These are phyloP conservation scores for Candida pseudoglaebosa DNA, from an alignment of 805 yeast species.

Conservation along the genomic window DNA sequence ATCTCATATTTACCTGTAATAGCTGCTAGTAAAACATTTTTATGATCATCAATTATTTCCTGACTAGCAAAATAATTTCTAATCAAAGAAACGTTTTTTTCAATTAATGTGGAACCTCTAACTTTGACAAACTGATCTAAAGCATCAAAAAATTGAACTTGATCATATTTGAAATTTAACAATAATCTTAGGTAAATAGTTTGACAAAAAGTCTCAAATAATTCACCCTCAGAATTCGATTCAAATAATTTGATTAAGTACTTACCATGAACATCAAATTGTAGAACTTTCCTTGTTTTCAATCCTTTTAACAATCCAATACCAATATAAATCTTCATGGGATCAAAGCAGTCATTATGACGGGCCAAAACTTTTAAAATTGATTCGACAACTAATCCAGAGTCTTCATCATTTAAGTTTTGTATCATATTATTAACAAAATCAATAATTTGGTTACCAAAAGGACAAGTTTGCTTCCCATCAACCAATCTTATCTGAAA, in stretches of 20 bases:
- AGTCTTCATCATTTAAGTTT: conserved; percentile 24
- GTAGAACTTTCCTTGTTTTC: conserved; percentile 18
- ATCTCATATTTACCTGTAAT: background rate
- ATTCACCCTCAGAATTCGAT: conserved; percentile 44
- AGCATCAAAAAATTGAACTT: conserved; percentile 19
- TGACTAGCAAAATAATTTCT: conserved; percentile 1
- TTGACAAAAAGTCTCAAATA: conserved; percentile 50
- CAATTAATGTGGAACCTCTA: conserved; percentile 27
- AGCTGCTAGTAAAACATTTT: background rate
- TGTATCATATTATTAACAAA: conserved; percentile 42
- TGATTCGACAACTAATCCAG: conserved; percentile 20
- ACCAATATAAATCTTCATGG: conserved; percentile 59
- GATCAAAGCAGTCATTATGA: conserved; percentile 56
- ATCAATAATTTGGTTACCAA: conserved; percentile 48
- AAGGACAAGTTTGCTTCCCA: conserved; percentile 43
- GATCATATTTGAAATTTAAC: conserved; percentile 30
- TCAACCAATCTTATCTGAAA: conserved; percentile 40
- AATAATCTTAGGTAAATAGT: conserved; percentile 47
- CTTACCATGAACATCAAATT: conserved; percentile 22
- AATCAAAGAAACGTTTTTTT: conserved; percentile 12
- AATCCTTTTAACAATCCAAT: conserved; percentile 58
- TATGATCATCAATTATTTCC: background rate
- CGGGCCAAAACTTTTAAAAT: conserved; percentile 44
- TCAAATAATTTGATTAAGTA: conserved; percentile 29
- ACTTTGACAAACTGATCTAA: conserved; percentile 38